These are phyloP conservation scores for Lasiosphaeris hirsuta DNA, from an alignment of 495 filamentous ascomycete genomes.

Conservation along the genomic window DNA sequence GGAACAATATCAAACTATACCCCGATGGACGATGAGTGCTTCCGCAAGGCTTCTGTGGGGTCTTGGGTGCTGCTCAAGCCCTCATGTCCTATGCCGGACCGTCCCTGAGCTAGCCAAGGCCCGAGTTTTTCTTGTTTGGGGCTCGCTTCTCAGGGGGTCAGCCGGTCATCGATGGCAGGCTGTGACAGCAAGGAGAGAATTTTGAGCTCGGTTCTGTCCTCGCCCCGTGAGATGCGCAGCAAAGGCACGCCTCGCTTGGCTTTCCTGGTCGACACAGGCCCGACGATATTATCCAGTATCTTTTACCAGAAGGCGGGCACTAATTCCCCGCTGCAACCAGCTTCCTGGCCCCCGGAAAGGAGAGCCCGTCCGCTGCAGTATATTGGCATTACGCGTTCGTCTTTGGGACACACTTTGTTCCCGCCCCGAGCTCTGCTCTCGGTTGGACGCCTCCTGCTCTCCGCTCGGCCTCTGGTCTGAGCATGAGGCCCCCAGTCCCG, in stretches of 20 bases:
- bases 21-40: neutral
- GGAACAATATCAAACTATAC: neutral
- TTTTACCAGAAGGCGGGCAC: conserved; percentile 30
- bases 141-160: conserved; percentile 10
- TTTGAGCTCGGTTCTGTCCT: conserved; percentile 13
- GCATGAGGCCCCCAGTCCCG: conserved; percentile 14
- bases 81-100: conserved; percentile 7
- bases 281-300: conserved; percentile 26
- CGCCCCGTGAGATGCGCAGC: conserved; percentile 1
- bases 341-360: conserved; percentile 25
- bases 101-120: conserved; percentile 5
- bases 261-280: conserved; percentile 27
- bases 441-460: conserved; percentile 16
- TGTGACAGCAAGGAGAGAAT: conserved; percentile 4
- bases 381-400: conserved; percentile 36
- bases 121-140: conserved; percentile 9
- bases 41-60: conserved; percentile 4
- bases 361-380: conserved; percentile 20
- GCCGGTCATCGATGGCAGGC: conserved; percentile 8
- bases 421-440: conserved; percentile 15
- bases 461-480: conserved; percentile 15
- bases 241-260: conserved; percentile 5
- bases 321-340: conserved; percentile 24
- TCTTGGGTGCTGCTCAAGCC: too few species aligned
- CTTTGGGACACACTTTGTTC: conserved; percentile 17